Evolutionary conservation across 2,329 filamentous ascomycete genomes (phyloP).

Genomic region (Botrytis cinerea): DNA sequence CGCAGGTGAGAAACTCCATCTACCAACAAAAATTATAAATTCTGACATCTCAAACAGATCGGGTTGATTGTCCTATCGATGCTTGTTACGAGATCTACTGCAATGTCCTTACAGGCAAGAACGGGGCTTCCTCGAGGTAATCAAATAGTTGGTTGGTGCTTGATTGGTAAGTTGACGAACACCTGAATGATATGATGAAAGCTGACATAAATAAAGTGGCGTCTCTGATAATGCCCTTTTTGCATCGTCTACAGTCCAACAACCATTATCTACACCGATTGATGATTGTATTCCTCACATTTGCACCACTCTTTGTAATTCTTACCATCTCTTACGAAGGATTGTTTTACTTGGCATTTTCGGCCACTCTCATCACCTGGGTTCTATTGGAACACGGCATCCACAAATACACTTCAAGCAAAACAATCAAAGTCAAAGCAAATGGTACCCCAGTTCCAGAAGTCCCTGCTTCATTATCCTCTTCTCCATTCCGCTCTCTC

Average conservation of each 20-base stretch:
- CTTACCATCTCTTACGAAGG: slow-evolving; percentile 97
- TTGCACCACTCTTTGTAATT: slow-evolving; percentile 91
- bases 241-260: slow-evolving; percentile 79
- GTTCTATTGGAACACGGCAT: slow-evolving; percentile 86
- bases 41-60: slow-evolving; percentile 49
- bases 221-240: slow-evolving; percentile 76
- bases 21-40: background rate
- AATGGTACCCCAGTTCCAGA: slow-evolving; percentile 29
- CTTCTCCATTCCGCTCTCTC: slow-evolving; percentile 58
- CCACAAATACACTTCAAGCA: slow-evolving; percentile 49
- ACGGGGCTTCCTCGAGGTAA: slow-evolving; percentile 84
- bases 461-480: slow-evolving; percentile 35
- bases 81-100: slow-evolving; percentile 82
- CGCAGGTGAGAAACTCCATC: slow-evolving; percentile 54
- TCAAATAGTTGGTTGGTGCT: slow-evolving; percentile 81
- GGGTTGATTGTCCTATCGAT: slow-evolving; percentile 81
- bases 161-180: slow-evolving; percentile 59
- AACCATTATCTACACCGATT: slow-evolving; percentile 88
- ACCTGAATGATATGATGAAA: slow-evolving; percentile 24
- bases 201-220: slow-evolving; percentile 50
- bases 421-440: slow-evolving; percentile 24
- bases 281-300: slow-evolving; percentile 86
- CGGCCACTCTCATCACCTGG: slow-evolving; percentile 80
- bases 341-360: slow-evolving; percentile 91
- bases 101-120: slow-evolving; percentile 81